Conservation (phyloP, 2,329 filamentous ascomycete species). For the Metarhizium rileyi region DNA sequence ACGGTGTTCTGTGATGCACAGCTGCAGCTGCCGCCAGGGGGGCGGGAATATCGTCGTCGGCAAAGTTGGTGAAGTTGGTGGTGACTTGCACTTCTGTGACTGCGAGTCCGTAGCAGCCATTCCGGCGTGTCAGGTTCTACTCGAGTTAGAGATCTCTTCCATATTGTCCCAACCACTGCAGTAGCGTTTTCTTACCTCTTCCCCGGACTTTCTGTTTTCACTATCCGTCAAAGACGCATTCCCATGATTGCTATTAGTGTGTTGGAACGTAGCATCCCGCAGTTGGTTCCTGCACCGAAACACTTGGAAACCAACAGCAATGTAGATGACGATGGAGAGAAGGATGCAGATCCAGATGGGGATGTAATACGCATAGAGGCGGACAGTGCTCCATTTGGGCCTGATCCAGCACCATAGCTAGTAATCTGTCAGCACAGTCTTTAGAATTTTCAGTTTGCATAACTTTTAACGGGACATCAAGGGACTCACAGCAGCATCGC, state of each 20-base stretch:
- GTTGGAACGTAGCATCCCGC: slow-evolving; percentile 30
- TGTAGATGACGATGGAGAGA: slow-evolving; percentile 43
- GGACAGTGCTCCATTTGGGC: slow-evolving; percentile 41
- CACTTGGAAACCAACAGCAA: slow-evolving; percentile 47
- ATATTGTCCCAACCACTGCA: not conserved
- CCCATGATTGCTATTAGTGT: slow-evolving; percentile 13
- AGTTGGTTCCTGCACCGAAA: slow-evolving; percentile 49
- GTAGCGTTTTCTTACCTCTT: slow-evolving; percentile 20
- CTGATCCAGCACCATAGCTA: slow-evolving; percentile 54
- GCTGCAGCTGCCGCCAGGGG: slow-evolving; percentile 10
- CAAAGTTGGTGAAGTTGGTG: slow-evolving; percentile 14
- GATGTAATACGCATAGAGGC: slow-evolving; percentile 51
- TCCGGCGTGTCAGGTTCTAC: slow-evolving; percentile 18
- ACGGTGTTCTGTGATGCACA: slow-evolving; percentile 6
- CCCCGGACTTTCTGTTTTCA: slow-evolving; percentile 21
- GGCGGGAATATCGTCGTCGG: slow-evolving; percentile 1
- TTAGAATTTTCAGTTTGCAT: not conserved
- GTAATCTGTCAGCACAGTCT: not conserved
- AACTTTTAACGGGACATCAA: not conserved
- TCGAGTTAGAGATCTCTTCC: slow-evolving; percentile 9
- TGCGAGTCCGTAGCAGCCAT: slow-evolving; percentile 34
- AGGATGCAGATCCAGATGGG: slow-evolving; percentile 51
- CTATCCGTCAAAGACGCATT: slow-evolving; percentile 15
- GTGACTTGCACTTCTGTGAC: slow-evolving; percentile 41
- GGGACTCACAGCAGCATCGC: slow-evolving; percentile 42